Conservation (phyloP, 331 rosid species). For the Malus hybrid region DNA sequence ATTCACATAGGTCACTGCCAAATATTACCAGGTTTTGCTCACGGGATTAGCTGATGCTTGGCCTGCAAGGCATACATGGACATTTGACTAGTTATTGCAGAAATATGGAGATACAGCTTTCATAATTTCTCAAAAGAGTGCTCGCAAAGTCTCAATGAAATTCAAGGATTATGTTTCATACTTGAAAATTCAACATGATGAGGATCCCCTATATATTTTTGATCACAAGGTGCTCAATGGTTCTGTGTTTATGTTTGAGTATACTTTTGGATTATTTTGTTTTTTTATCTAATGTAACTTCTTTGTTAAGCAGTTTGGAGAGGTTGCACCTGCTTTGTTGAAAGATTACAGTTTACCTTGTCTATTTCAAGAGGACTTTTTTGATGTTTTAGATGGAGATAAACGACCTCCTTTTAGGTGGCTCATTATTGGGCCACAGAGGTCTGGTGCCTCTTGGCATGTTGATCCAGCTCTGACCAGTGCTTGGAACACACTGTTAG, state of each 20-base stretch:
- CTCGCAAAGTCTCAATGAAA: conserved; percentile 65
- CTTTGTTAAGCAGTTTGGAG: conserved; percentile 67
- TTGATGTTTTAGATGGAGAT: conserved; percentile 67
- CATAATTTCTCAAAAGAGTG: conserved; percentile 76
- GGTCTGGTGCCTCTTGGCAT: conserved; percentile 99
- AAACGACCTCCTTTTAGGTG: conserved; percentile 94
- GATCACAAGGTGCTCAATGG: conserved; percentile 69
- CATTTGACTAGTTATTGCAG: conserved; percentile 56
- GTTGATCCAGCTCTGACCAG: conserved; percentile 99
- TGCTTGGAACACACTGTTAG: conserved; percentile 97
- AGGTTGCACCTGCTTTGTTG: conserved; percentile 76
- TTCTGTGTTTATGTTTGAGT: background rate
- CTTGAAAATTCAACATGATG: conserved; percentile 78
- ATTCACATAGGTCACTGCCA: conserved; percentile 20
- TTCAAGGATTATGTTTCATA: conserved; percentile 78
- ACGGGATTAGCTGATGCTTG: conserved; percentile 72
- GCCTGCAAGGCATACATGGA: conserved; percentile 89
- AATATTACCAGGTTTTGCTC: conserved; percentile 58
- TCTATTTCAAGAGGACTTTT: conserved; percentile 84
- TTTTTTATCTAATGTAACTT: background rate
- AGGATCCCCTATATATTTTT: conserved; percentile 95
- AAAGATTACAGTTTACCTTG: conserved; percentile 81
- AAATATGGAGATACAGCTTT: conserved; percentile 69
- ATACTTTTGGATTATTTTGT: background rate
- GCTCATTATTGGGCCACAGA: conserved; percentile 94